phyloP scores from a whole-genome alignment of 257 asterid species.

The Solanum bulbocastanum region DNA sequence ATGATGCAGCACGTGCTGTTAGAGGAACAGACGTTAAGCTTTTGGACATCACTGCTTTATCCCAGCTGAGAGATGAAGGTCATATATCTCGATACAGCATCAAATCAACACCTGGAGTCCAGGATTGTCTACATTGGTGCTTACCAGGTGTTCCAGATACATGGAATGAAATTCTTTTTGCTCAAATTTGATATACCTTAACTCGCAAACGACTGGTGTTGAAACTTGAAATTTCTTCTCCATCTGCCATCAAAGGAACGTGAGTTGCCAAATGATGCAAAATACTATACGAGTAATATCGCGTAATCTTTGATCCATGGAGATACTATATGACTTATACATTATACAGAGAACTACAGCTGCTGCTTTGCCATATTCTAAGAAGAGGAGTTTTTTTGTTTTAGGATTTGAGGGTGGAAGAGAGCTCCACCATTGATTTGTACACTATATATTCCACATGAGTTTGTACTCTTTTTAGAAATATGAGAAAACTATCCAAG shows the following conservation, averaged over 20 bases:
- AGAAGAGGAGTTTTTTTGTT: background rate
- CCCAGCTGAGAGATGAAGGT: slow-evolving; percentile 88
- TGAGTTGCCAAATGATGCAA: background rate
- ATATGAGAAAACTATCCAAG: background rate
- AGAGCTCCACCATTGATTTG: background rate
- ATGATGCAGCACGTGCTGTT: slow-evolving; percentile 65
- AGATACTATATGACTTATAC: background rate
- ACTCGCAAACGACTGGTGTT: background rate
- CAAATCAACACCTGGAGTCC: slow-evolving; percentile 66
- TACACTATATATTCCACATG: background rate
- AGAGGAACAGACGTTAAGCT: slow-evolving; percentile 54
- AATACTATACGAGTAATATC: background rate
- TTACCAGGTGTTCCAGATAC: slow-evolving; percentile 91
- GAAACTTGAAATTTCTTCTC: background rate
- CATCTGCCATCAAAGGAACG: background rate
- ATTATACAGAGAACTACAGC: background rate
- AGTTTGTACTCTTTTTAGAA: background rate
- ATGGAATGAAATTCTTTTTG: slow-evolving; percentile 81
- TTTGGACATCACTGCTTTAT: slow-evolving; percentile 62
- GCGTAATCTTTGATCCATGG: background rate
- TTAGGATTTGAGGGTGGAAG: background rate
- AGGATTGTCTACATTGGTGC: slow-evolving; percentile 98
- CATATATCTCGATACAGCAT: slow-evolving; percentile 84
- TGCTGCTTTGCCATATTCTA: background rate
- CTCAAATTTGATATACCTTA: slow-evolving; percentile 28